These are phyloP conservation scores for Seiridium unicorne DNA, from an alignment of 2,329 filamentous ascomycete genomes.

Conservation along the genomic window DNA sequence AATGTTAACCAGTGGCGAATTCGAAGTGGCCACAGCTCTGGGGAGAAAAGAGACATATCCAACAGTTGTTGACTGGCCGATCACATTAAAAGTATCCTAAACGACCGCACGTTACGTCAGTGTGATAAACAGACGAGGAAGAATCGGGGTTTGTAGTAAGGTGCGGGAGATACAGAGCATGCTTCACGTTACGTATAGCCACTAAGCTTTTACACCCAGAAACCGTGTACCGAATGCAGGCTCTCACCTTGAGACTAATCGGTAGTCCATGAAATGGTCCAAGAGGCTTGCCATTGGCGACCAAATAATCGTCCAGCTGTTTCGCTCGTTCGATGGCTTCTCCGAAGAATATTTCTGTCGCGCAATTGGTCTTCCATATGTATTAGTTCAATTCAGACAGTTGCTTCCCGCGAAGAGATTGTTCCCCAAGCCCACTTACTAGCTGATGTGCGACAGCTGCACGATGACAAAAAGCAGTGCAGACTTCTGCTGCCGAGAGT, in stretches of 20 bases:
- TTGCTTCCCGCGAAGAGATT: neutral
- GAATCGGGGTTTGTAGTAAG: neutral
- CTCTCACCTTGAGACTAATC: conserved; percentile 31
- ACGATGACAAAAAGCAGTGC: conserved; percentile 23
- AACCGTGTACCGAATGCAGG: no score
- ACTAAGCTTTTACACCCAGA: no score
- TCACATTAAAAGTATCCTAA: conserved; percentile 61
- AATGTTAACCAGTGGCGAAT: conserved; percentile 36
- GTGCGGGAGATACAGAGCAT: no score
- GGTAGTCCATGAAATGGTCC: conserved; percentile 64
- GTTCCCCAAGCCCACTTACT: neutral
- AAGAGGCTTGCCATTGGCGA: conserved; percentile 35
- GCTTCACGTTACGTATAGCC: no score
- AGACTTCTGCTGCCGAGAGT: conserved; percentile 21
- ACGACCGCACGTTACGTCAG: conserved; percentile 29
- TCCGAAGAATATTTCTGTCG: conserved; percentile 49
- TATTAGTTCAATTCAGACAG: neutral
- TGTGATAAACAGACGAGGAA: neutral
- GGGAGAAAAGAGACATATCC: conserved; percentile 44
- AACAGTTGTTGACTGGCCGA: conserved; percentile 48
- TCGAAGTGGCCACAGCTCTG: conserved; percentile 7
- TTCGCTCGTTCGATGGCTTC: conserved; percentile 42
- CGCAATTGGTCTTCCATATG: conserved; percentile 19
- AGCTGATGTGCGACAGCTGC: conserved; percentile 27
- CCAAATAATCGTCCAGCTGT: conserved; percentile 41